Evolutionary conservation across 768 basidiomycete genomes (phyloP), one percentile per base, ranked within the genome.

Genomic region (Lentinula boryana): DNA sequence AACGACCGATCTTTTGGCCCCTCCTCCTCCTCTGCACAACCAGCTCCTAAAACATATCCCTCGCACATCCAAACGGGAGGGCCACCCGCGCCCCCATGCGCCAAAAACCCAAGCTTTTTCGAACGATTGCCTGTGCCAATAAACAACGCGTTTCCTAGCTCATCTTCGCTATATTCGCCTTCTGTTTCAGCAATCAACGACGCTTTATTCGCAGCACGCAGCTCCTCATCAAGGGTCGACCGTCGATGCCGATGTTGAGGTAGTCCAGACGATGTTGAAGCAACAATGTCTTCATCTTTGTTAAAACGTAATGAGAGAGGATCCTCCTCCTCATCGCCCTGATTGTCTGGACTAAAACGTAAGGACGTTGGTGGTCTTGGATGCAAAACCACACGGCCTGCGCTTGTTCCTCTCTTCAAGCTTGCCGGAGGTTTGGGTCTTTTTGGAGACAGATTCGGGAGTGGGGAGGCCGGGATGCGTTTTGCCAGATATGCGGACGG

Each of bases 21-120:
- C 8, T 56, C 56, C 58, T 32, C 71, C 12, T 67, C 70, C 7
- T 70, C 68, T 27, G 69, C 69, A 13, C 74, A 75, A 16, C 75
- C 72, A 0, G 71, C 84, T n/a, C 82, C 86, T 48, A 80, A 79
- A 4, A 88, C 80, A 65, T 86, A 86, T 3, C 87, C 88, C 31
- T 76, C 80, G 7, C 84, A 87, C 83, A 90, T 85, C 61, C 84
- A 84, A 10, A 93, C 85, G 1, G 89, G 86, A 1, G 68, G 61
- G 0, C 91, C 91, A 23, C 86, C 89, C 9, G 80, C 89, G 0
- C 91, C 90, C 12, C 90, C 90, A 66, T 84, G 86, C 3, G 88
- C 86, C 21, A 91, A 74, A 63, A 91, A 93, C 1, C 88, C 87
- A 4, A 68, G 73, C 16, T 71, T 75, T 65, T 78, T 83, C 55